phyloP scores from a whole-genome alignment of 805 yeast genomes.

The Nakazawaea sp. region DNA sequence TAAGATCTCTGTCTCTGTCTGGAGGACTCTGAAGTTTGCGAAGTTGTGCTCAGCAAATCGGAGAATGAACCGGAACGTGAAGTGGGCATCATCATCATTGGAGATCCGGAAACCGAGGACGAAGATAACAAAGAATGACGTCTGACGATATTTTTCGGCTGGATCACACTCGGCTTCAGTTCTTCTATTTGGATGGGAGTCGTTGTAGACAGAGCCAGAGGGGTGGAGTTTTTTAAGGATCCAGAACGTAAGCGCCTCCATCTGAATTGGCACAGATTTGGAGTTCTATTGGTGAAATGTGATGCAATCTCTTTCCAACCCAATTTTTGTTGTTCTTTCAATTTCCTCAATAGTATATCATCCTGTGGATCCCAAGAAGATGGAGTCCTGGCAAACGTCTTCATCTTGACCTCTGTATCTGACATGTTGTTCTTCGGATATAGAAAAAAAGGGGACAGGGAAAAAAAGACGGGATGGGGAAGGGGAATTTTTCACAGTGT shows the following conservation, averaged over 20 bases:
- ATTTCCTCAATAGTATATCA: conserved; percentile 60
- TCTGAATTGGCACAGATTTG: conserved; percentile 84
- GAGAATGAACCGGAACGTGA: conserved; percentile 14
- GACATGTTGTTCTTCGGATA: neutral
- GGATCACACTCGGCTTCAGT: conserved; percentile 1
- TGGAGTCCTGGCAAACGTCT: conserved; percentile 13
- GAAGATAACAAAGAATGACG: conserved; percentile 10
- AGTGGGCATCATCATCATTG: conserved; percentile 22
- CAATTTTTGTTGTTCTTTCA: conserved; percentile 73
- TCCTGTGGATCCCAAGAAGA: conserved; percentile 73
- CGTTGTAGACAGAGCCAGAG: conserved; percentile 14
- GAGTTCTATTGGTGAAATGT: conserved; percentile 73
- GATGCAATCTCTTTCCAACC: conserved; percentile 88
- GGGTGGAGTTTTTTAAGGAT: conserved; percentile 21
- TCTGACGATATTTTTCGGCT: conserved; percentile 8
- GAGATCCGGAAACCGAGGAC: conserved; percentile 9
- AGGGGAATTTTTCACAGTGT: neutral
- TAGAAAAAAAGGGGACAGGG: neutral
- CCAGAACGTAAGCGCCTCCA: conserved; percentile 67
- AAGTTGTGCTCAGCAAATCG: conserved; percentile 8
- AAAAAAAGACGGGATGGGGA: neutral
- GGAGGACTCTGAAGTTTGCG: neutral
- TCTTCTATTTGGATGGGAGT: conserved; percentile 10
- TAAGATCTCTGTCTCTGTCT: conserved; percentile 5
- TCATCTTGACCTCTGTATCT: conserved; percentile 5